Evolutionary conservation across 2,329 filamentous ascomycete species (phyloP).

Genomic region (Ophiostoma sp.): DNA sequence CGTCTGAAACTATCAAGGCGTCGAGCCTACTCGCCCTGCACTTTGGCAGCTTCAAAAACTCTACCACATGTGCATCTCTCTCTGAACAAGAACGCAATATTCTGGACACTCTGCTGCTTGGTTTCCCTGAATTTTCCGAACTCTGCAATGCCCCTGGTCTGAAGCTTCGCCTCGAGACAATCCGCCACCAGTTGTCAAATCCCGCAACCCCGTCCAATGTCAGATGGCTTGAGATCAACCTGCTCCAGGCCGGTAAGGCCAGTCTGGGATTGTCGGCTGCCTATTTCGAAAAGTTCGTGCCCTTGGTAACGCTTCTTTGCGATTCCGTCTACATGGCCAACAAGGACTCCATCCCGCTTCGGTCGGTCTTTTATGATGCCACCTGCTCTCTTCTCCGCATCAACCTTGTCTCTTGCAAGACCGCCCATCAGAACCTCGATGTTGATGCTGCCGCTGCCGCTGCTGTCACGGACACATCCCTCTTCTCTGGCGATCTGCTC

Average conservation of each 20-base stretch:
- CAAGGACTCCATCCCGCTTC: constrained; percentile 31
- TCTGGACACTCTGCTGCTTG: constrained; percentile 35
- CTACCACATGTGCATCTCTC: constrained; percentile 30
- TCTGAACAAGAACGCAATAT: constrained; percentile 35
- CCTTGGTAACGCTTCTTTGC: constrained; percentile 39
- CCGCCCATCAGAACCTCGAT: constrained; percentile 13
- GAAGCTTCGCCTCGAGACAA: constrained; percentile 31
- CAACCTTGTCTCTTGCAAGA: constrained; percentile 21
- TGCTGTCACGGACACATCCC: background rate
- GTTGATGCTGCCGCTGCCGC: background rate
- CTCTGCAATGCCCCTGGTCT: constrained; percentile 26
- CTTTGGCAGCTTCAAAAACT: constrained; percentile 31
- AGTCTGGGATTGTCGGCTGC: constrained; percentile 32
- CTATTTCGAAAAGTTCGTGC: constrained; percentile 41
- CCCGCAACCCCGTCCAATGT: constrained; percentile 36
- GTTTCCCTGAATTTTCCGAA: constrained; percentile 29
- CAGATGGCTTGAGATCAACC: constrained; percentile 47
- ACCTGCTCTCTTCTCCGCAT: constrained; percentile 39
- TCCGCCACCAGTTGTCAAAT: constrained; percentile 35
- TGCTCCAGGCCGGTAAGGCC: constrained; percentile 47
- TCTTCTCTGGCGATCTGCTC: background rate
- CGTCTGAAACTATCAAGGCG: constrained; percentile 35
- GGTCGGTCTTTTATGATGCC: constrained; percentile 40
- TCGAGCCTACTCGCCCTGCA: constrained; percentile 43
- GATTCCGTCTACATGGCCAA: constrained; percentile 40